Evolutionary conservation across 495 filamentous ascomycete genomes (phyloP).

Genomic region (Cryomyces antarcticus): DNA sequence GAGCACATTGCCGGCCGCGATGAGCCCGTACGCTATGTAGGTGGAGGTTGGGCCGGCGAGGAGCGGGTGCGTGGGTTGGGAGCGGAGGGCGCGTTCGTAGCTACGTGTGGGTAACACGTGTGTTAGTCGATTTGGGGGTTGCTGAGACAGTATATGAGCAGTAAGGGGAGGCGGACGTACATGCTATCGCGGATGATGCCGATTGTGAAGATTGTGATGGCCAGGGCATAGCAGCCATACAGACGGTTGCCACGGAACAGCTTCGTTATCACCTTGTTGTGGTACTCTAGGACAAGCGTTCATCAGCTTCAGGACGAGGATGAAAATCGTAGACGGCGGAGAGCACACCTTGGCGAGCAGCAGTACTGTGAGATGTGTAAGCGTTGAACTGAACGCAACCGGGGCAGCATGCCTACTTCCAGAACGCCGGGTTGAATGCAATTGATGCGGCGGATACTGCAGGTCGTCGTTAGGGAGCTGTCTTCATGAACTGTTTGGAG

Average conservation of each 20-base stretch:
- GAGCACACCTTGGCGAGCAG: conserved; percentile 42
- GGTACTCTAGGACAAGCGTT: conserved; percentile 46
- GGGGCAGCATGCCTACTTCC: conserved; percentile 38
- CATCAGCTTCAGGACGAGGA: neutral
- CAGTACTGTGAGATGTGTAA: conserved; percentile 24
- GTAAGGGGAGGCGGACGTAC: conserved; percentile 26
- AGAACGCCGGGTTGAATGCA: conserved; percentile 59
- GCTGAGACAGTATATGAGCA: neutral
- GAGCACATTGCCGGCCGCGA: conserved; percentile 60
- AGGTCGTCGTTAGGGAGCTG: conserved; percentile 7
- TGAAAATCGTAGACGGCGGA: neutral
- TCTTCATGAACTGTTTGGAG: neutral
- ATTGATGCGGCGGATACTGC: conserved; percentile 46
- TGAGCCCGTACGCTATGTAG: conserved; percentile 41
- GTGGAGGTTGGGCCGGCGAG: conserved; percentile 31
- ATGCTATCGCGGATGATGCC: conserved; percentile 70
- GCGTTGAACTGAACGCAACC: no score
- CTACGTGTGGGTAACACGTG: conserved; percentile 4
- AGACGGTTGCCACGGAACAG: conserved; percentile 65
- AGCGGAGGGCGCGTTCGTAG: conserved; percentile 51
- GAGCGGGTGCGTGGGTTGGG: conserved; percentile 55
- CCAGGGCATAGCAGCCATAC: conserved; percentile 76
- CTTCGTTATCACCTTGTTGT: conserved; percentile 68
- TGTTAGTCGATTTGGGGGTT: neutral
- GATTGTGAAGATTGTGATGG: conserved; percentile 70